Evolutionary conservation across 768 basidiomycete genomes (phyloP), one percentile per base, ranked within the genome.

Genomic region (Tylopilus felleus): DNA sequence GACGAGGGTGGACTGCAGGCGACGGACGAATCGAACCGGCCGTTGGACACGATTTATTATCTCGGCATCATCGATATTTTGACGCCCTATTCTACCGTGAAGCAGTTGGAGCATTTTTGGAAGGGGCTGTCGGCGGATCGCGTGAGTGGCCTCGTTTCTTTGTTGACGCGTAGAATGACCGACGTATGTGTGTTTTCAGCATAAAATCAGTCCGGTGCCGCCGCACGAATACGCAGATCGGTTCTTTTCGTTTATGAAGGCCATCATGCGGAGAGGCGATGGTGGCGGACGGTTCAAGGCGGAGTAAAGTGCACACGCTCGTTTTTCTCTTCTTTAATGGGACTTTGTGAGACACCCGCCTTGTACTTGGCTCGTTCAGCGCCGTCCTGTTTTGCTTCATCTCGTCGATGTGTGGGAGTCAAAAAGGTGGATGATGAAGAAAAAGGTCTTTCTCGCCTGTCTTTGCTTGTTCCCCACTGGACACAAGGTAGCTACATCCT

Each of bases 31-130:
- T 72, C 70, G 9, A 96, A 98, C 68, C 77, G 80, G 19, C 70
- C 77, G 2, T 71, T 86, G 72, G 86, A 88, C 59, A 83, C 82
- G 44, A 88, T 97, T 51, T 97, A 96, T 70, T 98, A 98, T 70
- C 76, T 98, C 9, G 96, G 97, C 22, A 82, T 99, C 50, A 99
- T 99, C 65, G 97, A 99, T 71, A 98, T 98, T 59, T 74, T 95
- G 55, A 98, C 97, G 23, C 96, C 95, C 2, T 99, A 92, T 69
- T 81, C 77, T 19, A 60, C 69, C 19, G 61, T 80, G 56, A 99
- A 99, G 79, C 84, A 82, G 68, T 51, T 86, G 19, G 97, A 99
- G 71, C 87, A 91, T 70, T 75, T 92, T 53, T 98, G 93, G 91
- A 96, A 97, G 74, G 91, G 93, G 25, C 70, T 97, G 62, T 80